Percentiles rank a stretch among this genome's conserved stretches.
Conservation (phyloP, 441 rosid genomes). For the Gossypium aridum region DNA sequence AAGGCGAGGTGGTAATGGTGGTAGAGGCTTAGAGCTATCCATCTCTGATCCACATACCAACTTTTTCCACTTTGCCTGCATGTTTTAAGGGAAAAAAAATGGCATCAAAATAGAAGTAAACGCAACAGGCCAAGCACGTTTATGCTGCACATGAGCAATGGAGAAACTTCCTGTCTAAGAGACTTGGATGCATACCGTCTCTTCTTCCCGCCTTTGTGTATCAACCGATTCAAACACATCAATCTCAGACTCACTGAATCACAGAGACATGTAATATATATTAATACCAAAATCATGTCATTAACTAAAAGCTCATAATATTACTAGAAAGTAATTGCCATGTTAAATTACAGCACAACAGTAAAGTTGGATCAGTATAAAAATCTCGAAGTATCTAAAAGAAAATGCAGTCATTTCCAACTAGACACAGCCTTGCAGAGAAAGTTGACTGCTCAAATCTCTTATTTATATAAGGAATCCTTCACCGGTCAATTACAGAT, state of each 20-base stretch:
- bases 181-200: constrained; percentile 44
- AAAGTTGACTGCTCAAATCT: constrained; percentile 1
- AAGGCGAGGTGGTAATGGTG: constrained; percentile 73
- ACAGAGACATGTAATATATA: not conserved
- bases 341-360: not conserved
- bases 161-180: not conserved
- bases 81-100: not conserved
- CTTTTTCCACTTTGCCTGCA: constrained; percentile 73
- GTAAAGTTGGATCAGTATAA: not conserved
- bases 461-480: not conserved
- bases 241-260: constrained; percentile 77
- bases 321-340: not conserved
- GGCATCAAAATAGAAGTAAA: constrained; percentile 3
- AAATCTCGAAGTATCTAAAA: not conserved
- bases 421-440: not conserved
- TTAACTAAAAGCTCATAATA: not conserved
- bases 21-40: constrained; percentile 36
- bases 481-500: not conserved
- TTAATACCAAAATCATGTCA: not conserved
- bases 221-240: constrained; percentile 85
- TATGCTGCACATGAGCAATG: not conserved
- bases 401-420: not conserved
- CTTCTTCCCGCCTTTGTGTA: constrained; percentile 61
- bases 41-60: constrained; percentile 41
- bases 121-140: constrained; percentile 8